These are phyloP conservation scores for Phoma sp. DNA, from an alignment of 2,329 filamentous ascomycete genomes.

Conservation along the genomic window DNA sequence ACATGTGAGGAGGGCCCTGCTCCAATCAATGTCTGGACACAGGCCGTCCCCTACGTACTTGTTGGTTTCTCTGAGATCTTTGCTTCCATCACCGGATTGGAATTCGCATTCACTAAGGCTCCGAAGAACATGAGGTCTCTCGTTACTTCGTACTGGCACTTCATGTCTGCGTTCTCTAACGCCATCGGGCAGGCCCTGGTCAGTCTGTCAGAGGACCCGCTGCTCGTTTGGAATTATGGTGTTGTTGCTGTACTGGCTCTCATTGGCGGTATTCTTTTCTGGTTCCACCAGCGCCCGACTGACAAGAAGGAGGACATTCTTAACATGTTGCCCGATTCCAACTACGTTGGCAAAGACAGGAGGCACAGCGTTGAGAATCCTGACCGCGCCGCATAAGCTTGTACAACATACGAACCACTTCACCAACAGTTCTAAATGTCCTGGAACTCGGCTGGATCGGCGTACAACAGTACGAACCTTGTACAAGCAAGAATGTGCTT, in stretches of 20 bases:
- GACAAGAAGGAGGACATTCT: slow-evolving; percentile 72
- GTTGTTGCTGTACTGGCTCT: slow-evolving; percentile 67
- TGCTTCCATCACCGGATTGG: slow-evolving; percentile 66
- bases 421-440: no score
- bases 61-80: slow-evolving; percentile 65
- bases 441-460: no score
- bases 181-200: slow-evolving; percentile 74
- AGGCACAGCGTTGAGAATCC: slow-evolving; percentile 35
- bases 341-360: slow-evolving; percentile 40
- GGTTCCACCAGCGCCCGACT: slow-evolving; percentile 69
- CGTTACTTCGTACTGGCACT: slow-evolving; percentile 71
- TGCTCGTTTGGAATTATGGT: slow-evolving; percentile 75
- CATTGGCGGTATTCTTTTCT: slow-evolving; percentile 69
- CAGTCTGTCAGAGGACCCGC: slow-evolving; percentile 66
- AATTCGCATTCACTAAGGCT: slow-evolving; percentile 79
- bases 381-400: slow-evolving; percentile 10
- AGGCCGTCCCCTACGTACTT: slow-evolving; percentile 57
- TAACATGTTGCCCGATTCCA: slow-evolving; percentile 62
- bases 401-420: no score
- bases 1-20: slow-evolving; percentile 57
- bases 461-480: no score
- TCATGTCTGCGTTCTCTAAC: slow-evolving; percentile 72
- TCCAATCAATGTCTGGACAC: slow-evolving; percentile 68
- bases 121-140: slow-evolving; percentile 81
- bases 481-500: no score